Base-by-base conservation (phyloP, 2,329 filamentous ascomycete species). In the Colletotrichum ledebouriae region DNA sequence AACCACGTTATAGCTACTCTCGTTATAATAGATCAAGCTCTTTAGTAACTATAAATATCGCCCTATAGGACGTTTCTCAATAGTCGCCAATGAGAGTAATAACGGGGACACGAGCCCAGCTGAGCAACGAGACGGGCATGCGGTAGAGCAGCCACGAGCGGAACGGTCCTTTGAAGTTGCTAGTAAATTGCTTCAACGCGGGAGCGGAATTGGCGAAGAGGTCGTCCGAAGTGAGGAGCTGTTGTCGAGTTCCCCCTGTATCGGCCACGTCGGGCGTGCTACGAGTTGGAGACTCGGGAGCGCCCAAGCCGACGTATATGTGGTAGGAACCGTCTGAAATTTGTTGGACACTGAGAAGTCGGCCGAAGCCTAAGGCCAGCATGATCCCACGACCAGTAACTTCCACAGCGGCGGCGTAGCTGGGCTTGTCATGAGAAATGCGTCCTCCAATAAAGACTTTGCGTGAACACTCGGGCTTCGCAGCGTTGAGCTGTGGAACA, bases 401-500 rank as follows among this genome's bases (percentile, higher is more conserved):
- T n/a, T 62, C 49, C n/a, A 56, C 7, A 2, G 41, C 42, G 3
- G 47, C 34, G 12, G 29, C 20, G 22, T 66, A 66, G 20, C 37
- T 53, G 20, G 58, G 63, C 39, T 62, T 66, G 29, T 3, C 6
- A 15, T 53, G 47, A 3, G 46, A 46, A 7, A 66, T 61, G 3
- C 58, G 47, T n/a, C 39, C 39, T 6, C 62, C 63, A 10, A 66
- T 13, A 6, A 61, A 55, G 2, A 53, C 20, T 17, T 62, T 66
- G 2, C 63, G 58, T 13, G 63, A 66, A n/a, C 62, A 66, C 20
- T 62, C 57, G 9, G 63, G 63, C 15, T 44, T 61, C 5, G 39
- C 58, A 0, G 29, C 13, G 22, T 57, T 66, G 4, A 62, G 15
- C 57, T 66, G 4, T 20, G 1, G 3, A 0, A 6, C 3, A 29